Percentiles rank a stretch among this genome's conserved stretches.
phyloP scores from a whole-genome alignment of 805 yeast genomes.

The Candida tammaniensis region DNA sequence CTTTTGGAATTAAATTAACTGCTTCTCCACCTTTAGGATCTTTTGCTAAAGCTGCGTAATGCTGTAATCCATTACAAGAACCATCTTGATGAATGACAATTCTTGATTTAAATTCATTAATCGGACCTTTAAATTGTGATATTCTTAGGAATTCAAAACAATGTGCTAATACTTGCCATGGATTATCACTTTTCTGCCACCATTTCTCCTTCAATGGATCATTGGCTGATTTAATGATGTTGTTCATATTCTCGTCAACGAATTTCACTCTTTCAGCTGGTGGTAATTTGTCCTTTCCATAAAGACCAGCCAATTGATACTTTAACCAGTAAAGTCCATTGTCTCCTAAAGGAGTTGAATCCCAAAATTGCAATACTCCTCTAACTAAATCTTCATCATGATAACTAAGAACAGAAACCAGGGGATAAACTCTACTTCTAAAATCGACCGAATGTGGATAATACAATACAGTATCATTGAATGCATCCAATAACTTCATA shows the following conservation, averaged over 20 bases:
- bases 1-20: constrained; percentile 28
- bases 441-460: constrained; percentile 40
- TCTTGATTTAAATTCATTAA: constrained; percentile 23
- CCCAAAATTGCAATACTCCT: constrained; percentile 36
- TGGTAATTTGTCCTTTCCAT: constrained; percentile 26
- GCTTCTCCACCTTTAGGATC: constrained; percentile 37
- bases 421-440: constrained; percentile 41
- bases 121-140: constrained; percentile 10
- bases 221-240: constrained; percentile 25
- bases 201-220: constrained; percentile 27
- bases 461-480: constrained; percentile 25
- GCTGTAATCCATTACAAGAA: constrained; percentile 46
- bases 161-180: constrained; percentile 37
- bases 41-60: constrained; percentile 41
- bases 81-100: constrained; percentile 44
- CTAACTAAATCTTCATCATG: constrained; percentile 35
- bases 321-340: constrained; percentile 36
- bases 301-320: constrained; percentile 36
- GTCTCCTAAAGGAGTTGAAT: constrained; percentile 31
- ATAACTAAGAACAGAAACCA: constrained; percentile 32
- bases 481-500: constrained; percentile 22
- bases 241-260: constrained; percentile 19
- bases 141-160: constrained; percentile 30
- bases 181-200: constrained; percentile 38
- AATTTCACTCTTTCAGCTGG: constrained; percentile 24